Base-by-base conservation (phyloP, 495 filamentous ascomycete species). In the Apiosordaria backusii region DNA sequence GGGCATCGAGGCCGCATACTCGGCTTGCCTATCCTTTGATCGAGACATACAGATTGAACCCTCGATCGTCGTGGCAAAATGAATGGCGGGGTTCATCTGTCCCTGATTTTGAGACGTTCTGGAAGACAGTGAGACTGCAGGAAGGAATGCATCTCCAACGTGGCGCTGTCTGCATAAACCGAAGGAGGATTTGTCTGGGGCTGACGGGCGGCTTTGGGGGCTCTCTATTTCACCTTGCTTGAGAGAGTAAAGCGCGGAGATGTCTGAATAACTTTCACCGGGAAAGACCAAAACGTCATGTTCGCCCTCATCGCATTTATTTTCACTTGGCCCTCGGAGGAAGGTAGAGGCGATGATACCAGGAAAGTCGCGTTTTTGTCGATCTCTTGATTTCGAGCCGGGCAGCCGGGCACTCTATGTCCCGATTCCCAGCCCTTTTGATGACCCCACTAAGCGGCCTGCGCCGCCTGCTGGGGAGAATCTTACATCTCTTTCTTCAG, bases 81-180 rank as follows among this genome's bases (percentile, higher is more conserved):
- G n/a, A n/a, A n/a, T n/a, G n/a, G n/a, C n/a, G 27, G 27, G 27
- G 27, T 29, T 29, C 19, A 60, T 60, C 27, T 29, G 27, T 29
- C 13, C 35, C 35, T 18, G 35, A 45, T 15, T 45, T 45, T 45
- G 53, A 55, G 53, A 55, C 3, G 16, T 55, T 24, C 35, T 45
- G 35, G 13, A 45, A 45, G 35, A 13, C 0, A 13, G 5, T 9
- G 35, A 15, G 10, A 45, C 9, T 13, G 35, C 16, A 2, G 35
- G 35, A 45, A 55, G 52, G 22, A 60, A 29, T 63, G 55, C 65
- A 54, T 63, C 65, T 5, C 52, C 54, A 67, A 22, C 40, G 65
- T 60, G 61, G 61, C 65, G 25, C 40, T 63, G 65, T 61, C 40
- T 67, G 60, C 40, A 60, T 24, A 4, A 29, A n/a, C 18, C 52